Evolutionary conservation across 23 red algal species (phyloP).

Genomic region (Gracilaria gracilis): DNA sequence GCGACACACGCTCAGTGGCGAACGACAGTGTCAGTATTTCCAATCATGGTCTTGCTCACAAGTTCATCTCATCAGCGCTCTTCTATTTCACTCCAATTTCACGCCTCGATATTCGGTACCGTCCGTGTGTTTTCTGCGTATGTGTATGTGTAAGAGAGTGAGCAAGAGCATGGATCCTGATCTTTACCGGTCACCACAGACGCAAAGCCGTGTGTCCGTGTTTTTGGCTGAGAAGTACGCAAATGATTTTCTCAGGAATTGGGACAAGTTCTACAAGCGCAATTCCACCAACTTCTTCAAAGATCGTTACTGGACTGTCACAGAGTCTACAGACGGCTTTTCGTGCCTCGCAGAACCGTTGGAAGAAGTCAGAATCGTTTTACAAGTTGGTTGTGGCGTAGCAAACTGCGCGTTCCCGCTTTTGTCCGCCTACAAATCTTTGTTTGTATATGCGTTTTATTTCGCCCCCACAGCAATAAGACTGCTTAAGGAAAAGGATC

Average conservation of each 20-base stretch:
- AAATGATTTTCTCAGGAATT: conserved; percentile 65
- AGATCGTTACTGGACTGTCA: conserved; percentile 73
- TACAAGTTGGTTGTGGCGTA: too few relatives aligned
- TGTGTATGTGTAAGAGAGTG: too few relatives aligned
- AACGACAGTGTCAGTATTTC: too few relatives aligned
- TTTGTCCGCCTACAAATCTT: conserved; percentile 46
- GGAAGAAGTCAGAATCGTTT: conserved; percentile 12
- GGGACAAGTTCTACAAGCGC: too few relatives aligned
- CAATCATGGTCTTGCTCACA: too few relatives aligned
- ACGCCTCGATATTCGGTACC: too few relatives aligned
- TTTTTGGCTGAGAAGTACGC: conserved; percentile 65
- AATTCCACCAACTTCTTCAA: conserved; percentile 71
- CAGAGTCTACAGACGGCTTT: conserved; percentile 68
- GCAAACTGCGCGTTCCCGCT: too few relatives aligned
- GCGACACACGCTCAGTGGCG: too few relatives aligned
- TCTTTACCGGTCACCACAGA: conserved; percentile 27
- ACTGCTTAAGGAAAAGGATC: conserved; percentile 34
- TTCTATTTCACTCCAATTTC: too few relatives aligned
- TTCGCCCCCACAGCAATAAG: conserved; percentile 75
- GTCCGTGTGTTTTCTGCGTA: too few relatives aligned
- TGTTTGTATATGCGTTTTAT: conserved; percentile 82
- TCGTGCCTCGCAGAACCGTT: conserved; percentile 30
- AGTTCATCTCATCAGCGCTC: too few relatives aligned
- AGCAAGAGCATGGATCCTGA: conserved; percentile 3
- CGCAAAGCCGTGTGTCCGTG: conserved; percentile 44